Percentiles rank a stretch among this genome's conserved stretches.
Evolutionary conservation across 1,139 yeast species (phyloP).

Genomic region (Magnusiomyces fungicola): DNA sequence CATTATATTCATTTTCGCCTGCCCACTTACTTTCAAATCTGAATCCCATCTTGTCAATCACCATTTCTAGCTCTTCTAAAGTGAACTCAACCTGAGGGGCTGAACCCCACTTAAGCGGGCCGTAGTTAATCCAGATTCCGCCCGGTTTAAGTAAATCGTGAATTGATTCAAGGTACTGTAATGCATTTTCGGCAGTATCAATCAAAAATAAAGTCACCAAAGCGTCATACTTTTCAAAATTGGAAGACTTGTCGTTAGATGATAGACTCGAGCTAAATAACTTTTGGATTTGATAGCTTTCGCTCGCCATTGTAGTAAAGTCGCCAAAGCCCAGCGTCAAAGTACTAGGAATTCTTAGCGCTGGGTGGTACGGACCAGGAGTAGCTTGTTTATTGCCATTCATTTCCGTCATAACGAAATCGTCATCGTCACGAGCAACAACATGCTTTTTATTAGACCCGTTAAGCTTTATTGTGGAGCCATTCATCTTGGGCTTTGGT

Average conservation of each 20-base stretch:
- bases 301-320: too few species aligned
- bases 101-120: conserved; percentile 84
- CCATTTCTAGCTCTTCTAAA: conserved; percentile 49
- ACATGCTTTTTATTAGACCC: not conserved
- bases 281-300: too few species aligned
- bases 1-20: conserved; percentile 28
- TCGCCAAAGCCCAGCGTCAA: conserved; percentile 53
- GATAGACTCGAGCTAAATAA: too few species aligned
- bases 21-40: conserved; percentile 37
- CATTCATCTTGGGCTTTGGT: conserved; percentile 8
- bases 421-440: not conserved
- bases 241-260: not conserved
- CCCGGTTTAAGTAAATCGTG: conserved; percentile 39
- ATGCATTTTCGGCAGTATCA: conserved; percentile 79
- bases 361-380: not conserved
- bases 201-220: conserved; percentile 69
- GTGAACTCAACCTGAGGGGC: conserved; percentile 74
- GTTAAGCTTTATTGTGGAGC: too few species aligned
- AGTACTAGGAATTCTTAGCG: conserved; percentile 33
- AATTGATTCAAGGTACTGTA: conserved; percentile 63
- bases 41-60: conserved; percentile 60
- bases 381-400: too few species aligned
- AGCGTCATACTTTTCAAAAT: conserved; percentile 23
- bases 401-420: not conserved
- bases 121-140: conserved; percentile 74